Evolutionary conservation across 2,329 filamentous ascomycete species (phyloP).

Genomic region (Aotearoamyces nothofagi): DNA sequence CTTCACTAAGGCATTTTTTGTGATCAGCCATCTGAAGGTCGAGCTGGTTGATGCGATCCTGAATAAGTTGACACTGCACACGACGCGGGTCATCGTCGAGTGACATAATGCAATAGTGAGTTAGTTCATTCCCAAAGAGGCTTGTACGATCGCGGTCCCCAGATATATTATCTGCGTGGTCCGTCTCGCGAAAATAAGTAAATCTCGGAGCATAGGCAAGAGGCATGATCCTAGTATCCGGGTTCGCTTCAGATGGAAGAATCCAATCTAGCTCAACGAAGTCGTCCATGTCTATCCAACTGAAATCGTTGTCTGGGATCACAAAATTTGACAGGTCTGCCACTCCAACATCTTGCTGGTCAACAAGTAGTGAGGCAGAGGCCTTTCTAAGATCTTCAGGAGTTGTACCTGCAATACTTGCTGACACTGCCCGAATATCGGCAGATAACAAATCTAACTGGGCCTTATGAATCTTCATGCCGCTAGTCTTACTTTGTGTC

Average conservation of each 20-base stretch:
- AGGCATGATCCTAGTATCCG: constrained; percentile 86
- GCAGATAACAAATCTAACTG: constrained; percentile 85
- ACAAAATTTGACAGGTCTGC: constrained; percentile 77
- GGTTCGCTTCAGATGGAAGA: constrained; percentile 74
- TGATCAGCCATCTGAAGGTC: constrained; percentile 66
- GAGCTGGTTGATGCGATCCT: constrained; percentile 64
- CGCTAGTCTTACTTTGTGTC: constrained; percentile 67
- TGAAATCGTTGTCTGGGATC: constrained; percentile 88
- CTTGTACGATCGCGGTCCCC: constrained; percentile 74
- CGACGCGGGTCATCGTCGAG: constrained; percentile 75
- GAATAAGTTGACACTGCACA: constrained; percentile 77
- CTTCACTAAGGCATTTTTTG: constrained; percentile 55
- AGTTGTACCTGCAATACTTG: constrained; percentile 70
- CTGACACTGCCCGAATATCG: constrained; percentile 86
- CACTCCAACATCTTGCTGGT: constrained; percentile 37
- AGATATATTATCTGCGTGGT: constrained; percentile 66
- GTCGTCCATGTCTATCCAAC: constrained; percentile 99
- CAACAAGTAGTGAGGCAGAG: constrained; percentile 31
- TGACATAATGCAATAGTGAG: constrained; percentile 92
- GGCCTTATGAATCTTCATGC: constrained; percentile 90
- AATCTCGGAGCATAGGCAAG: constrained; percentile 87
- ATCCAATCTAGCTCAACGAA: constrained; percentile 98
- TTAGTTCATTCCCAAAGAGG: constrained; percentile 83
- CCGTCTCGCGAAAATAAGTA: constrained; percentile 94
- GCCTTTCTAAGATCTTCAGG: constrained; percentile 57